Percentiles rank a stretch among this genome's conserved stretches.
These are phyloP conservation scores for Leccinum truebloodii DNA, from an alignment of 768 basidiomycete genomes.

Conservation along the genomic window DNA sequence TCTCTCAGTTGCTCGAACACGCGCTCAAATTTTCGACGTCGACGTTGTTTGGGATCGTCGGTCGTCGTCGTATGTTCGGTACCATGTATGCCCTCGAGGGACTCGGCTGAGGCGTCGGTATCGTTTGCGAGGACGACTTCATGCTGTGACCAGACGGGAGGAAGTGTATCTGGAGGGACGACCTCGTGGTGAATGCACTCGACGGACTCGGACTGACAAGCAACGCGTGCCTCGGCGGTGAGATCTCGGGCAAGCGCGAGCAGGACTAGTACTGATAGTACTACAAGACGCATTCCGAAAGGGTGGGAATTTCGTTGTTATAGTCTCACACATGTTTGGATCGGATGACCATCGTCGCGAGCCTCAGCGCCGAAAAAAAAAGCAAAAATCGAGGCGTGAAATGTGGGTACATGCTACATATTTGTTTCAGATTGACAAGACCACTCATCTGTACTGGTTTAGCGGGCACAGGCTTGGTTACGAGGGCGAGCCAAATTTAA, in stretches of 20 bases:
- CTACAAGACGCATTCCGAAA: background rate
- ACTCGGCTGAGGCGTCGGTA: background rate
- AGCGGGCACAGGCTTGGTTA: no score
- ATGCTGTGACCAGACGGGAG: background rate
- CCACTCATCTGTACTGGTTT: no score
- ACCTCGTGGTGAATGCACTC: background rate
- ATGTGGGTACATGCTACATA: no score
- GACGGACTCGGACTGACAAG: background rate
- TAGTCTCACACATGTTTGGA: no score
- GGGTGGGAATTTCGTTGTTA: background rate
- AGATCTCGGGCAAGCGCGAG: background rate
- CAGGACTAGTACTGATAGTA: background rate
- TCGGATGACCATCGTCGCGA: no score
- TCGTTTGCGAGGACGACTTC: background rate
- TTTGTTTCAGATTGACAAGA: no score
- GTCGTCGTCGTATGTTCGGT: background rate
- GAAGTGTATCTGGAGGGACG: background rate
- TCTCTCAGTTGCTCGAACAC: conserved; percentile 72
- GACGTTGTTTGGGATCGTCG: conserved; percentile 35
- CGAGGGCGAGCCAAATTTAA: no score
- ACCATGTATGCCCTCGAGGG: background rate
- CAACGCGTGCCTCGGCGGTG: background rate
- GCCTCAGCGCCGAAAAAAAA: no score
- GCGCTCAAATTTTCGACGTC: conserved; percentile 63
- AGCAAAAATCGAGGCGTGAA: no score